phyloP scores from a whole-genome alignment of 441 rosid species.

The Monsonia emarginata region DNA sequence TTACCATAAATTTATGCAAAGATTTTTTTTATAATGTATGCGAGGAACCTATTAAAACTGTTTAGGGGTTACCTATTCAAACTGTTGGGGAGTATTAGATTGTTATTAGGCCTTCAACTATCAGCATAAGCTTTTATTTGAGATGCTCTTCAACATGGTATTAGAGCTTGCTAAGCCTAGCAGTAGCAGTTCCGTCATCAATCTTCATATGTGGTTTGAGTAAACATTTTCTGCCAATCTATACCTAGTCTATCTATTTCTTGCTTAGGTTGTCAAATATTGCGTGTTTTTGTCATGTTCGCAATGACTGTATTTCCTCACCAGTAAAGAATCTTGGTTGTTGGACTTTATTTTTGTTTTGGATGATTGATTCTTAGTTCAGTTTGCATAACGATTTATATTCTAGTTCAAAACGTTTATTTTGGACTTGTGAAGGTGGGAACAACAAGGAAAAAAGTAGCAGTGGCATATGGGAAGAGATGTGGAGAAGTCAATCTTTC shows the following conservation, averaged over 20 bases:
- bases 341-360: neutral
- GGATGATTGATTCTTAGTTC: constrained; percentile 4
- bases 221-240: neutral
- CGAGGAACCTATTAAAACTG: neutral
- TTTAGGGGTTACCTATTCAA: neutral
- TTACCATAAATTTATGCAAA: neutral
- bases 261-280: neutral
- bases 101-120: neutral
- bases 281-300: neutral
- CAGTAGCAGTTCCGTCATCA: neutral
- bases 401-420: constrained; percentile 16
- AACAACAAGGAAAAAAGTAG: constrained; percentile 72
- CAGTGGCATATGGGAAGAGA: constrained; percentile 69
- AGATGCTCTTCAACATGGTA: neutral
- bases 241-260: neutral
- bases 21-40: neutral
- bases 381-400: constrained; percentile 10
- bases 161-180: neutral
- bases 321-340: neutral
- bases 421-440: constrained; percentile 53
- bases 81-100: neutral
- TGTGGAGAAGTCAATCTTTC: constrained; percentile 70
- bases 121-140: neutral
- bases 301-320: neutral
- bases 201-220: neutral